phyloP scores from a whole-genome alignment of 2,329 filamentous ascomycete species.

The Beauveria scarabaeidicola region DNA sequence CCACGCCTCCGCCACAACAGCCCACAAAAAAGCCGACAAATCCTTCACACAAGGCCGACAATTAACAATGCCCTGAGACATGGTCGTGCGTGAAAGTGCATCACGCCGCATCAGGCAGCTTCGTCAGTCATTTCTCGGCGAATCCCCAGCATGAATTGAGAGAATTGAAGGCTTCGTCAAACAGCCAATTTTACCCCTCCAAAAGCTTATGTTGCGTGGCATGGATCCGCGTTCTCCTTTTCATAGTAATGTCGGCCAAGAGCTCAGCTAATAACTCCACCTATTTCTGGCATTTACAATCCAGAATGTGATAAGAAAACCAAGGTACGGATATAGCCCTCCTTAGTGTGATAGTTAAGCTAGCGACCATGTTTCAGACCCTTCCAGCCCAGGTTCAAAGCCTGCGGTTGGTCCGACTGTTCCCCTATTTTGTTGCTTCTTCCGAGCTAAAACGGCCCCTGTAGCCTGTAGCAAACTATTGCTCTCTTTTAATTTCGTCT shows the following conservation, averaged over 20 bases:
- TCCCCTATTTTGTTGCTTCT: neutral
- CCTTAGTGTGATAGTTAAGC: too few species aligned
- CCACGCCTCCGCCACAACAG: too few species aligned
- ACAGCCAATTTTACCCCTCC: too few species aligned
- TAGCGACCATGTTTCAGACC: neutral
- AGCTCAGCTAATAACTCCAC: neutral
- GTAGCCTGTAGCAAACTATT: too few species aligned
- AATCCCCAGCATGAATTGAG: too few species aligned
- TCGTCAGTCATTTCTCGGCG: too few species aligned
- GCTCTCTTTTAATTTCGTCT: neutral
- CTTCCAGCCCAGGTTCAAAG: neutral
- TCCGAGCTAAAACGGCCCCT: neutral
- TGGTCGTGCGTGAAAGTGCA: too few species aligned
- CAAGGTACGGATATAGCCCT: neutral
- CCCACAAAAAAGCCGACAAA: too few species aligned
- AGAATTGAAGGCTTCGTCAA: too few species aligned
- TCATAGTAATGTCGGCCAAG: neutral
- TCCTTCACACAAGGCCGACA: too few species aligned
- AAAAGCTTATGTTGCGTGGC: neutral
- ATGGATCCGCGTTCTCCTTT: neutral
- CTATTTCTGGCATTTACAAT: neutral
- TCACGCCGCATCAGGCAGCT: too few species aligned
- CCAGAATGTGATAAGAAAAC: neutral
- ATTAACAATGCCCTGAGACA: too few species aligned
- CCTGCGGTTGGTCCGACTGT: neutral